Percentiles rank a stretch among this genome's conserved stretches.
phyloP scores from a whole-genome alignment of 2,329 filamentous ascomycete genomes.

The Hypoxylon sp. region DNA sequence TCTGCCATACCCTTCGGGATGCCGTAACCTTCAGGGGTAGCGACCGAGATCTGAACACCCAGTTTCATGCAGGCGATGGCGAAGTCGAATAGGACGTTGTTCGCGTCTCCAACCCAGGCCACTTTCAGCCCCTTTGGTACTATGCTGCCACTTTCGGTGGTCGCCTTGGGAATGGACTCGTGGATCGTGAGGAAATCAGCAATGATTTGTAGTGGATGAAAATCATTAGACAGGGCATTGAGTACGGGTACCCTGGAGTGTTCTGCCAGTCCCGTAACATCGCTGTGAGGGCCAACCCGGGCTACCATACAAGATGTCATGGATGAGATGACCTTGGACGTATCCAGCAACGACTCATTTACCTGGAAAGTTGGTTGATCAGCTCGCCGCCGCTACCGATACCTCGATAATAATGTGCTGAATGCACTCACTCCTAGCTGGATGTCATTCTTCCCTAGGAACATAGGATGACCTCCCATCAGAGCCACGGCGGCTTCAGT shows the following conservation, averaged over 20 bases:
- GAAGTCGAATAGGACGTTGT: slow-evolving; percentile 95
- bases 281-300: slow-evolving; percentile 78
- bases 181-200: slow-evolving; percentile 92
- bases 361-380: slow-evolving; percentile 57
- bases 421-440: slow-evolving; percentile 77
- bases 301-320: slow-evolving; percentile 88
- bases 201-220: slow-evolving; percentile 92
- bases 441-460: slow-evolving; percentile 93
- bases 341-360: slow-evolving; percentile 96
- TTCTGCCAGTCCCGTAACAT: slow-evolving; percentile 74
- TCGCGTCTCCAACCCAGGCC: slow-evolving; percentile 95
- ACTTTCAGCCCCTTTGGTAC: slow-evolving; percentile 86
- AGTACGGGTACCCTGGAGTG: slow-evolving; percentile 82
- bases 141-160: slow-evolving; percentile 53
- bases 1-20: slow-evolving; percentile 79
- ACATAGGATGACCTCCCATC: slow-evolving; percentile 94
- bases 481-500: slow-evolving; percentile 90
- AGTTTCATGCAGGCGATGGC: slow-evolving; percentile 88
- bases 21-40: slow-evolving; percentile 83
- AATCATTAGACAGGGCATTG: slow-evolving; percentile 87
- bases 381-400: slow-evolving; percentile 11
- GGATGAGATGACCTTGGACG: slow-evolving; percentile 89
- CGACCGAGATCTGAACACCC: slow-evolving; percentile 85
- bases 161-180: slow-evolving; percentile 71
- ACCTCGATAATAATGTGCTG: neutral